A percentile compares a stretch with the other conserved stretches of the same genome.
These are phyloP conservation scores for Chrysoporthe austroafricana DNA, from an alignment of 2,329 filamentous ascomycete species.

Conservation along the genomic window DNA sequence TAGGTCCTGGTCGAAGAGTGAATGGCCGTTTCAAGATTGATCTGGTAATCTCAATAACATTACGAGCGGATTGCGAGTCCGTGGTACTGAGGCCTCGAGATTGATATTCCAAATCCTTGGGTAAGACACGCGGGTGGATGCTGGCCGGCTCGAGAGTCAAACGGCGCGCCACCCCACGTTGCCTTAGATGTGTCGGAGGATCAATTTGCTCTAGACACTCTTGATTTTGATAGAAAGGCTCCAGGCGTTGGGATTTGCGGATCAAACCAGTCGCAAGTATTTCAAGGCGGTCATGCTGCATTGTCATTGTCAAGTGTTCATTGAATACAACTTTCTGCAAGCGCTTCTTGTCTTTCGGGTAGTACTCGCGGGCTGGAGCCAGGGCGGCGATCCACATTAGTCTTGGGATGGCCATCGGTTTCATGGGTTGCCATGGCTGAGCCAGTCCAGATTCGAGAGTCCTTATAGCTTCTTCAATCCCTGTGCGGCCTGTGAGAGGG, in stretches of 20 bases:
- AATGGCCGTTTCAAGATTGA: not conserved
- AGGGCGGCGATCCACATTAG: conserved; percentile 36
- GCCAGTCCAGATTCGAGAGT: conserved; percentile 53
- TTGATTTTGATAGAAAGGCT: conserved; percentile 26
- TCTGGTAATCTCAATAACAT: conserved; percentile 9
- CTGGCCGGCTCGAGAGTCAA: conserved; percentile 30
- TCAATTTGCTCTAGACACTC: not conserved
- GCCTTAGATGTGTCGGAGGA: not conserved
- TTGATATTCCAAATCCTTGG: not conserved
- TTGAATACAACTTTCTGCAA: conserved; percentile 45
- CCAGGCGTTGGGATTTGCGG: conserved; percentile 37
- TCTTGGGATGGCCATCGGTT: not conserved
- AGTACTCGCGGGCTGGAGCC: conserved; percentile 39
- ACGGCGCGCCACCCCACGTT: conserved; percentile 13
- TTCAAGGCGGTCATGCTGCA: conserved; percentile 45
- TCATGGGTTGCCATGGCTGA: conserved; percentile 52
- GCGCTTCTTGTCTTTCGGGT: conserved; percentile 39
- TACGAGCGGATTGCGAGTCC: not conserved
- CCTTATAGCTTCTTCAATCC: conserved; percentile 61
- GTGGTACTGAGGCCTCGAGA: too few relatives aligned
- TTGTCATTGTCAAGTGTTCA: conserved; percentile 34
- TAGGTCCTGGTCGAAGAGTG: not conserved
- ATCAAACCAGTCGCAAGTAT: conserved; percentile 37
- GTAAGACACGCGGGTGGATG: not conserved
- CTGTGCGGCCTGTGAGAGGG: conserved; percentile 60